These are phyloP conservation scores for Sporothrix dimorphospora DNA, from an alignment of 2,329 filamentous ascomycete genomes.

Conservation along the genomic window DNA sequence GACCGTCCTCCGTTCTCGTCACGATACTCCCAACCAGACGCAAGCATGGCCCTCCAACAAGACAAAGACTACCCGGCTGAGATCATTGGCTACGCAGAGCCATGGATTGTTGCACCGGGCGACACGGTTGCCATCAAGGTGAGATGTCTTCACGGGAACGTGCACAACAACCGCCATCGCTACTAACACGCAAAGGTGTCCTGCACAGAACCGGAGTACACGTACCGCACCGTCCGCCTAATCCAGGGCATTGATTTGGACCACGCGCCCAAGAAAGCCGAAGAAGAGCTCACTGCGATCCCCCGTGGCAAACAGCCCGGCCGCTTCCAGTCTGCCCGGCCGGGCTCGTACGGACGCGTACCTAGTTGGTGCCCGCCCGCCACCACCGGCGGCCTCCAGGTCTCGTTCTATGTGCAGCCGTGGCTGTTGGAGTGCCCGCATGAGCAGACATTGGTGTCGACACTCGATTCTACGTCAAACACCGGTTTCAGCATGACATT, in stretches of 20 bases:
- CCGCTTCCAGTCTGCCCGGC: background rate
- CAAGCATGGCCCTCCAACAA: conserved; percentile 1
- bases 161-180: background rate
- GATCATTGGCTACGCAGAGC: background rate
- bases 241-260: background rate
- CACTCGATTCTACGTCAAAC: background rate
- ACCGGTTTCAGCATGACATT: background rate
- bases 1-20: background rate
- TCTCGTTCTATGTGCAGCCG: background rate
- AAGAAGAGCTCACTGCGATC: background rate
- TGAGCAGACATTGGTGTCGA: background rate
- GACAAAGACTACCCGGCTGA: background rate
- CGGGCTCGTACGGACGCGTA: background rate
- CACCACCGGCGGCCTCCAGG: background rate
- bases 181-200: background rate
- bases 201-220: conserved; percentile 12
- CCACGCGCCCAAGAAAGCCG: background rate
- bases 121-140: background rate
- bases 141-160: background rate
- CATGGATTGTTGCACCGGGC: background rate
- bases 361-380: background rate
- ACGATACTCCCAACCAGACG: background rate
- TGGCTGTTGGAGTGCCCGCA: background rate
- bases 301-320: background rate
- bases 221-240: background rate